Conservation (phyloP, 2,329 filamentous ascomycete species). For the Alternaria gansuensis region DNA sequence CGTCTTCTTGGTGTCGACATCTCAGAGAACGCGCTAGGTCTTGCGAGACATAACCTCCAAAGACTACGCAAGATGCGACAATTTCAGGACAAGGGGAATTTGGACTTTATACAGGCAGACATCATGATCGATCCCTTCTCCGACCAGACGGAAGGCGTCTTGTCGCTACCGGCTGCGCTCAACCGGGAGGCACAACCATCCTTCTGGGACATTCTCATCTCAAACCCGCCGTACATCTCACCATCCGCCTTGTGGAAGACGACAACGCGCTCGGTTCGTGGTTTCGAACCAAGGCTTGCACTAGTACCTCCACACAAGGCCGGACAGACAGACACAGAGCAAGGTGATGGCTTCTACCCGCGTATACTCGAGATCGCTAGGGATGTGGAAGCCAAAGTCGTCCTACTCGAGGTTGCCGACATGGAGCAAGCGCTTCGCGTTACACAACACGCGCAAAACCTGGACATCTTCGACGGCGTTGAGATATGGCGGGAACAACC, state of each 20-base stretch:
- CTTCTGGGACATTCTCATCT: slow-evolving; percentile 72
- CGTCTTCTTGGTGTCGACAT: slow-evolving; percentile 77
- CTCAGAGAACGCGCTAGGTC: slow-evolving; percentile 68
- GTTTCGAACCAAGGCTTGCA: slow-evolving; percentile 81
- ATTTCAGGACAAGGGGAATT: slow-evolving; percentile 29
- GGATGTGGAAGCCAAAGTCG: slow-evolving; percentile 61
- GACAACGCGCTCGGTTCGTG: slow-evolving; percentile 77
- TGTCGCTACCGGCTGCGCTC: slow-evolving; percentile 30
- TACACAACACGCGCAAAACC: slow-evolving; percentile 54
- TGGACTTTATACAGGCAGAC: slow-evolving; percentile 61
- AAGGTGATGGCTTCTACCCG: slow-evolving; percentile 71
- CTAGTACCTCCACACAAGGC: slow-evolving; percentile 63
- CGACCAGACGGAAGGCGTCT: slow-evolving; percentile 34
- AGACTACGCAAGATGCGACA: slow-evolving; percentile 44
- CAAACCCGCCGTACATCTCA: slow-evolving; percentile 94
- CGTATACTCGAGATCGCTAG: slow-evolving; percentile 67
- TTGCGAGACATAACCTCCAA: slow-evolving; percentile 71
- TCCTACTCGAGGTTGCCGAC: slow-evolving; percentile 78
- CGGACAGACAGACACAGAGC: slow-evolving; percentile 32
- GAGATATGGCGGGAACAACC: slow-evolving; percentile 77
- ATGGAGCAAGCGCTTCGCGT: slow-evolving; percentile 73
- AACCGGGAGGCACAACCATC: slow-evolving; percentile 24
- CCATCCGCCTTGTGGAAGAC: slow-evolving; percentile 66
- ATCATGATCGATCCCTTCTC: slow-evolving; percentile 60
- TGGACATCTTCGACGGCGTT: slow-evolving; percentile 52